Conservation (phyloP, 1,139 yeast genomes). For the Hanseniaspora sp. region DNA sequence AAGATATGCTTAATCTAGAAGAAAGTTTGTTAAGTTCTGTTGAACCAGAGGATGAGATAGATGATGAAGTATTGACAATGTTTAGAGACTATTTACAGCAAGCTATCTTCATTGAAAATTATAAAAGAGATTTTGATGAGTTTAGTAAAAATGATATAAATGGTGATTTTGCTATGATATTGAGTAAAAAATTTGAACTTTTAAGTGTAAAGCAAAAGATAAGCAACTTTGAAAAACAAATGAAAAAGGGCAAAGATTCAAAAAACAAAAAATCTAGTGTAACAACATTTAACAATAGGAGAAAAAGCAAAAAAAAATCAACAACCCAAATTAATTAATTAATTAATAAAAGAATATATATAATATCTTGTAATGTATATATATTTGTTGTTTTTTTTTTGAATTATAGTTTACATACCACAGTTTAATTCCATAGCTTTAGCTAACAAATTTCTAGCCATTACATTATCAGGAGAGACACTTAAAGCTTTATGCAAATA, state of each 20-base stretch:
- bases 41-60: neutral
- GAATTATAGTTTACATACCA: neutral
- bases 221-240: neutral
- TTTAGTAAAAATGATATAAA: neutral
- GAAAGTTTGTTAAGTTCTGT: neutral
- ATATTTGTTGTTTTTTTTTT: too few relatives aligned
- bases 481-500: slow-evolving; percentile 74
- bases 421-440: slow-evolving; percentile 66
- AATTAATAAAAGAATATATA: too few relatives aligned
- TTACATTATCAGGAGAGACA: slow-evolving; percentile 66
- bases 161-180: neutral
- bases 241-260: neutral
- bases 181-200: neutral
- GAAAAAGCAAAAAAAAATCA: too few relatives aligned
- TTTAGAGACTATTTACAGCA: neutral
- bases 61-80: neutral
- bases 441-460: slow-evolving; percentile 68
- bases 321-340: too few relatives aligned
- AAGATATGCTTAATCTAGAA: neutral
- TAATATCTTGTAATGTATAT: too few relatives aligned
- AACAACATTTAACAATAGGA: too few relatives aligned
- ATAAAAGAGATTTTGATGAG: neutral
- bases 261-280: neutral
- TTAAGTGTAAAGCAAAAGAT: neutral
- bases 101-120: neutral